Evolutionary conservation across 331 rosid genomes (phyloP).

Genomic region (Phaseolus coccineus): DNA sequence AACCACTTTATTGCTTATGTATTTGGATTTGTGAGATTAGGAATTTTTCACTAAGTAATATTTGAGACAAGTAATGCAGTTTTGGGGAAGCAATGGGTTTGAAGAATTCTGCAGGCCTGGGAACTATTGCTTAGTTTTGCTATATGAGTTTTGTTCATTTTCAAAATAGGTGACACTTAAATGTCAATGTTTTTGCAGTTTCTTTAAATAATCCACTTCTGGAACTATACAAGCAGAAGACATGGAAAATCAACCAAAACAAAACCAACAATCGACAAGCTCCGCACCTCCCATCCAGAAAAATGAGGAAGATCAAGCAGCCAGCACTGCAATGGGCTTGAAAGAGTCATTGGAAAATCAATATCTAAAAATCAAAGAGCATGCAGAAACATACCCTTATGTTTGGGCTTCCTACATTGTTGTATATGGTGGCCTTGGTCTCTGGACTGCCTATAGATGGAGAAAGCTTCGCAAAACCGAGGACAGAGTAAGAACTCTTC

Average conservation of each 20-base stretch:
- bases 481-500: constrained; percentile 68
- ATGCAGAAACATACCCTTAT: constrained; percentile 81
- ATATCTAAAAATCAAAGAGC: constrained; percentile 66
- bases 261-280: constrained; percentile 45
- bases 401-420: constrained; percentile 88
- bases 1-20: too few relatives aligned
- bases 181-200: constrained; percentile 39
- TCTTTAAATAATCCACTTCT: constrained; percentile 15
- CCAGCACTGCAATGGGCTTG: constrained; percentile 42
- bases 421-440: constrained; percentile 81
- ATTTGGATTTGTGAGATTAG: too few relatives aligned
- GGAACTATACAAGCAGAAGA: constrained; percentile 27
- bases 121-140: too few relatives aligned
- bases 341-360: constrained; percentile 53
- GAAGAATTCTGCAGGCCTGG: too few relatives aligned
- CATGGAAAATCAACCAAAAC: constrained; percentile 49
- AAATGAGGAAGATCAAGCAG: constrained; percentile 49
- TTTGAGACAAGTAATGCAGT: too few relatives aligned
- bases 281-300: constrained; percentile 40
- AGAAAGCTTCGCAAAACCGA: constrained; percentile 86
- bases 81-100: too few relatives aligned
- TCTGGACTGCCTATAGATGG: constrained; percentile 82
- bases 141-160: too few relatives aligned
- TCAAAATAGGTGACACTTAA: constrained; percentile 21
- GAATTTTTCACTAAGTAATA: too few relatives aligned